Conservation (phyloP, 148 eudicot genomes). For the Heliosperma pusillum region DNA sequence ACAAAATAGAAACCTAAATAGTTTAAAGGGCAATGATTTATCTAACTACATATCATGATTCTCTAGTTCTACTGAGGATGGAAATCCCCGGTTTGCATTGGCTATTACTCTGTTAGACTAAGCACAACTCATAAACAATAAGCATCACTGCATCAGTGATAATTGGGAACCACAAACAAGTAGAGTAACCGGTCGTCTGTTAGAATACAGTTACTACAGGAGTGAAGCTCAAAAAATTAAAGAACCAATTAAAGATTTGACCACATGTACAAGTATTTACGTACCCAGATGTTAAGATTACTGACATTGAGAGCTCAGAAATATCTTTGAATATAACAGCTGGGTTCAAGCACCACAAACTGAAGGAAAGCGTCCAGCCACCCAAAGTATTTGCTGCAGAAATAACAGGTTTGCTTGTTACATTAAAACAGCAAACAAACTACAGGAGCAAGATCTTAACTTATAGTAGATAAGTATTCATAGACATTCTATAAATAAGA, state of each 20-base stretch:
- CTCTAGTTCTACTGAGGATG: neutral
- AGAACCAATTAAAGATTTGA: neutral
- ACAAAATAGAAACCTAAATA: neutral
- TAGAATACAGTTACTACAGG: neutral
- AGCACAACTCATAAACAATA: neutral
- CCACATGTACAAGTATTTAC: slow-evolving; percentile 17
- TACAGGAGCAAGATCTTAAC: neutral
- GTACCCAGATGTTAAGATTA: slow-evolving; percentile 93
- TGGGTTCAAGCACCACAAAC: slow-evolving; percentile 96
- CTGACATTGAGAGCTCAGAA: slow-evolving; percentile 74
- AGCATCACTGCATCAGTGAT: neutral
- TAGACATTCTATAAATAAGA: neutral
- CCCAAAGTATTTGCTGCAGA: slow-evolving; percentile 43
- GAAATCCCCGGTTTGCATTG: neutral
- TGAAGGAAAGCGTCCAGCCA: slow-evolving; percentile 60
- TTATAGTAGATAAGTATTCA: slow-evolving; percentile 3
- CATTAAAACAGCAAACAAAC: neutral
- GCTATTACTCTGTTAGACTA: neutral
- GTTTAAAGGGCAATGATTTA: neutral
- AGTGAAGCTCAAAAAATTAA: neutral
- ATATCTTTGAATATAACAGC: slow-evolving; percentile 80
- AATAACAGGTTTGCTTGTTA: slow-evolving; percentile 2
- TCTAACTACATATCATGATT: neutral
- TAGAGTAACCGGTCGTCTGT: neutral
- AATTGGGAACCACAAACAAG: neutral